phyloP scores from a whole-genome alignment of 108 stramenopile species.

The Cyclotella baltica region DNA sequence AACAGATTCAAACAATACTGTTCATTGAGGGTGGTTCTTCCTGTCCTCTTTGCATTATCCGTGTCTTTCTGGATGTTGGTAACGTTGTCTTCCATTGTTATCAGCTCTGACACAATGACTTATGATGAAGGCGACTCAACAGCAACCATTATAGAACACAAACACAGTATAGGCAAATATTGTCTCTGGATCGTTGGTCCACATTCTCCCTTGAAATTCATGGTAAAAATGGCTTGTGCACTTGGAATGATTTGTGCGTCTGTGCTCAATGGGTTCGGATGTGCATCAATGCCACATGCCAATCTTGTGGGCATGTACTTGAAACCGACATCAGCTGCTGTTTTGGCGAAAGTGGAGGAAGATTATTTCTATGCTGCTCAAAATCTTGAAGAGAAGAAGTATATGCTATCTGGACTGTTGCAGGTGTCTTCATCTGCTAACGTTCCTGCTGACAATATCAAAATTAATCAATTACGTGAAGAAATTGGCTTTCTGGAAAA shows the following conservation, averaged over 20 bases:
- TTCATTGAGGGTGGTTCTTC: neutral
- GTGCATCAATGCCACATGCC: conserved; percentile 77
- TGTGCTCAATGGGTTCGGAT: conserved; percentile 81
- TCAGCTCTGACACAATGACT: conserved; percentile 14
- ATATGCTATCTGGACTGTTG: conserved; percentile 19
- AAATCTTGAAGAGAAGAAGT: conserved; percentile 44
- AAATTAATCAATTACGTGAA: conserved; percentile 52
- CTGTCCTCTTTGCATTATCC: neutral
- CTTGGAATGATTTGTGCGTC: conserved; percentile 73
- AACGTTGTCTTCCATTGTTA: conserved; percentile 55
- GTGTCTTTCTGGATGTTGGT: conserved; percentile 25
- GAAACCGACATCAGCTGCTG: conserved; percentile 57
- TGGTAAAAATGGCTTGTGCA: conserved; percentile 70
- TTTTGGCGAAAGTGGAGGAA: conserved; percentile 59
- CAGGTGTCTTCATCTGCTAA: conserved; percentile 22
- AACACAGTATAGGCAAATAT: neutral
- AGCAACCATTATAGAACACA: conserved; percentile 1
- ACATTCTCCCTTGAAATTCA: conserved; percentile 25
- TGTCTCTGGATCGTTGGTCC: neutral
- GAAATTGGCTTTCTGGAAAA: conserved; percentile 74
- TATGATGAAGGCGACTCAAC: neutral
- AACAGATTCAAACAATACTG: conserved; percentile 19
- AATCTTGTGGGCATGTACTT: conserved; percentile 70
- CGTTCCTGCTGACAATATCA: conserved; percentile 40
- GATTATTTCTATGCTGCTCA: conserved; percentile 55